phyloP scores from a whole-genome alignment of 495 filamentous ascomycete genomes.

The Tuber calosporum region DNA sequence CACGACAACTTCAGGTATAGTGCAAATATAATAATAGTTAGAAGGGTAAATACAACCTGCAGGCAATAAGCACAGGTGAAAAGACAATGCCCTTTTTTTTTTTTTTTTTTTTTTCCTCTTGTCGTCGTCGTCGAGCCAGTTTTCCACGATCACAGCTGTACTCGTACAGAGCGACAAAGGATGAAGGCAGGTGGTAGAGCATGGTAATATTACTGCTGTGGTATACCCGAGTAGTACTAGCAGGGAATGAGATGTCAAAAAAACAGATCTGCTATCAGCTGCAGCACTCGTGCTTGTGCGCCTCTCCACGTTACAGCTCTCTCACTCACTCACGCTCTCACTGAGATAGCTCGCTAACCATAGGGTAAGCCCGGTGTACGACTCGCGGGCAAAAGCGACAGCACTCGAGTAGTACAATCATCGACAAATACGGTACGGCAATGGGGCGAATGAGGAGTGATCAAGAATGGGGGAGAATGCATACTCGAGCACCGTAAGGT shows the following conservation, averaged over 20 bases:
- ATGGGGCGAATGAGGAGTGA: background rate
- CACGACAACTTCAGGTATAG: slow-evolving; percentile 25
- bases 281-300: background rate
- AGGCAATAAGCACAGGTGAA: slow-evolving; percentile 15
- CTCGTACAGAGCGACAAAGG: background rate
- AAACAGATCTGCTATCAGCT: background rate
- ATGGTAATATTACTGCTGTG: background rate
- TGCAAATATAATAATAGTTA: slow-evolving; percentile 23
- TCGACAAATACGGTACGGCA: background rate
- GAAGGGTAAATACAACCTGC: slow-evolving; percentile 22
- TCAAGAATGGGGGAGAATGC: background rate
- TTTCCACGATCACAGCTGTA: background rate
- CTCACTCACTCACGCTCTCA: background rate
- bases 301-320: background rate
- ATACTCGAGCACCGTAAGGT: too few species aligned
- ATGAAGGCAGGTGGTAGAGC: background rate
- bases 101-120: background rate
- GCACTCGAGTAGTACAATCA: background rate
- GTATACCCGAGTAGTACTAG: too few species aligned
- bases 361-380: background rate
- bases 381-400: background rate
- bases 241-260: background rate
- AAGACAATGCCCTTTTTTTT: background rate
- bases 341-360: background rate
- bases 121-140: background rate